Conservation (phyloP, 208 protist genomes). For the Trypanosoma avium region DNA sequence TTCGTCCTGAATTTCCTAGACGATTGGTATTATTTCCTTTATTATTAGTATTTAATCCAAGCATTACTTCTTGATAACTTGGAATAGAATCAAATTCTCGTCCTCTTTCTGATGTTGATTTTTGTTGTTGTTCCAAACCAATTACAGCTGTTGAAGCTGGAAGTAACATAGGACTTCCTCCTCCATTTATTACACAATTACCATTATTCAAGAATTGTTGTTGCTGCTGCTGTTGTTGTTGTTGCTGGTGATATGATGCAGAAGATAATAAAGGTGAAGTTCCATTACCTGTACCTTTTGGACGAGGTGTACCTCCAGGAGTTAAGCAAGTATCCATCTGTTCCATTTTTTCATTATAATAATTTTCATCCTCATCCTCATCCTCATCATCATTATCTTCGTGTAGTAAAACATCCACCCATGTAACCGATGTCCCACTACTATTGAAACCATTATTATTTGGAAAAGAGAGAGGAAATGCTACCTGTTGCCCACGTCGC, state of each 20-base stretch:
- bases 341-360: background rate
- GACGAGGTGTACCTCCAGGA: background rate
- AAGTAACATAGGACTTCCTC: conserved; percentile 2
- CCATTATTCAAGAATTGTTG: background rate
- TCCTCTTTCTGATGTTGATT: background rate
- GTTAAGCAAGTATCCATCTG: background rate
- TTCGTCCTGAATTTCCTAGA: background rate
- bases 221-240: background rate
- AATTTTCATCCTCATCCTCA: background rate
- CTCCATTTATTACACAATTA: too few species aligned
- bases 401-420: conserved; percentile 24
- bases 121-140: background rate
- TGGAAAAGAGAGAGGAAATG: too few species aligned
- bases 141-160: conserved; percentile 15
- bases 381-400: too few species aligned
- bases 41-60: background rate
- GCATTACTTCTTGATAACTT: conserved; percentile 18
- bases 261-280: too few species aligned
- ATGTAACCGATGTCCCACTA: background rate
- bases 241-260: background rate
- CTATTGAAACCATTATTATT: background rate
- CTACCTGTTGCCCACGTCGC: too few species aligned
- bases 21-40: background rate
- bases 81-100: background rate
- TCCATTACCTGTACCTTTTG: background rate